Evolutionary conservation across 257 asterid genomes (phyloP), one percentile per base, ranked within the genome.

Genomic region (Cruciata laevipes): DNA sequence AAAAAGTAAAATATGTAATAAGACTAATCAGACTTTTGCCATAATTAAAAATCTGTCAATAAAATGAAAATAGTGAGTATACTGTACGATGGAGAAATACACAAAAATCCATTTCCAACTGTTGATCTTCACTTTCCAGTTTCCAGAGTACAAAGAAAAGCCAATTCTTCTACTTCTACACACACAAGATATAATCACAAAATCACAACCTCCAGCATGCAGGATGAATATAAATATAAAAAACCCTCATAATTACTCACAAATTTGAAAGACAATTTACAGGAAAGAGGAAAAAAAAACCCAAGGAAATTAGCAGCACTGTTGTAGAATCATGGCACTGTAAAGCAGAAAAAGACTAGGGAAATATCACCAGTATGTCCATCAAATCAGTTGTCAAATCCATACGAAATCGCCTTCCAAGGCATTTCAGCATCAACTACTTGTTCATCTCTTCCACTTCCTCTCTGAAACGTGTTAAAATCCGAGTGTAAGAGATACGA

Each of bases 381-480:
- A 52, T 2, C 62, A 38, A 35, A 27, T 35, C 49, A 68, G 60
- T 55, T 14, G 37, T 67, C 55, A 53, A 52, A 67, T 67, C 71
- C 17, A 23, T 8, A 23, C 7, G 16, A 33, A 35, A 55, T 52
- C 18, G 6, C 21, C 71, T 7, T 16, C 20, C 20, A 32, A 58
- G 71, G 44, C 59, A 18, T 20, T 67, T 67, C 49, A 51, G 37
- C 17, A n/a, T 67, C 23, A 49, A 17, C 13, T 61, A 70, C 47
- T 53, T 49, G 14, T 42, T 88, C 74, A 91, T 80, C 95, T 81
- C 78, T 82, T 74, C 97, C 97, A 91, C 74, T 83, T 91, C 80
- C 85, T 86, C 70, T 88, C 97, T 91, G 92, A 66, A 81, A 79
- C 60, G 72, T 56, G 21, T 9, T 52, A 53, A 59, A 69, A 51